These are phyloP conservation scores for Scedosporium dehoogii DNA, from an alignment of 2,329 filamentous ascomycete genomes.

Conservation along the genomic window DNA sequence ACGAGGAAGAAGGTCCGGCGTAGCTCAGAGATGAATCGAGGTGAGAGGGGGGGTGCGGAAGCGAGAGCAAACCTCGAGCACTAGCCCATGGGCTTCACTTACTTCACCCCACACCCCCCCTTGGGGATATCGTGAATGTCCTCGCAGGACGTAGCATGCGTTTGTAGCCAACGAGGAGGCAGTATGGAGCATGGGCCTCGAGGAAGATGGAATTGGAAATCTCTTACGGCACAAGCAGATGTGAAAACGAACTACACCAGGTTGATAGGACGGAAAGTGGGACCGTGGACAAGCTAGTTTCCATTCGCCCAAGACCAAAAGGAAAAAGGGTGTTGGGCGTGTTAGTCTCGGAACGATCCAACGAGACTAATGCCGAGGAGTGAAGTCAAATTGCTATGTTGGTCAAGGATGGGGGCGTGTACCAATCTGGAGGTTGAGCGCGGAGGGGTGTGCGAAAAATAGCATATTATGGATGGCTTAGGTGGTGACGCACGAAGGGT, in stretches of 20 bases:
- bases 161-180: neutral
- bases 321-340: neutral
- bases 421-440: neutral
- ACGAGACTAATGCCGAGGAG: neutral
- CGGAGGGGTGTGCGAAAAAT: slow-evolving; percentile 2
- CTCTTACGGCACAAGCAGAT: neutral
- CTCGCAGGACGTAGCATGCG: neutral
- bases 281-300: neutral
- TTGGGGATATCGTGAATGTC: neutral
- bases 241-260: neutral
- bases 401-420: neutral
- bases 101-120: neutral
- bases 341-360: neutral
- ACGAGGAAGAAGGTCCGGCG: neutral
- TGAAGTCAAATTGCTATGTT: neutral
- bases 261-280: slow-evolving; percentile 7
- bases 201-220: neutral
- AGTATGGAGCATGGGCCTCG: neutral
- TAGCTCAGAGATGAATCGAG: neutral
- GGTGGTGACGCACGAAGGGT: neutral
- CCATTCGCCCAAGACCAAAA: neutral
- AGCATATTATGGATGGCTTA: too few relatives aligned
- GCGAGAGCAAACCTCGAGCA: neutral
- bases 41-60: neutral
- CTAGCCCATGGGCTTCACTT: neutral